A percentile compares a stretch with the other conserved stretches of the same genome.
These are phyloP conservation scores for Paramecium pentaurelia DNA, from an alignment of 73 alveolate genomes.

Conservation along the genomic window DNA sequence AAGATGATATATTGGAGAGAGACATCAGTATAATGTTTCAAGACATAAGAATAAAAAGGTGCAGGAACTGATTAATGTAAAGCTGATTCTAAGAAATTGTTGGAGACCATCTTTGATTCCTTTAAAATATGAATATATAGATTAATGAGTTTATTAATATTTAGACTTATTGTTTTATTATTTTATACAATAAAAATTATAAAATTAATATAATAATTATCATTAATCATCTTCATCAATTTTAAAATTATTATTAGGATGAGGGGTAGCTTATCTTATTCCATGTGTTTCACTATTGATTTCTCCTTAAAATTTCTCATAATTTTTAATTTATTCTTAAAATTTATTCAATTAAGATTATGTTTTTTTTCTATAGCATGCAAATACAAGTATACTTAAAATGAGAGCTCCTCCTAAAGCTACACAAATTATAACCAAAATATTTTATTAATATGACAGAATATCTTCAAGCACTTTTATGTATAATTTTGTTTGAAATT, in stretches of 20 bases:
- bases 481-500: neutral
- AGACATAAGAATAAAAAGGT: neutral
- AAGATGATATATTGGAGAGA: conserved; percentile 19
- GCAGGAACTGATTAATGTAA: neutral
- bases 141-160: neutral
- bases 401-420: neutral
- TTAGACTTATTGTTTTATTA: neutral
- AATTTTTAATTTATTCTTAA: neutral
- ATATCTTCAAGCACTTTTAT: neutral
- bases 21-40: neutral
- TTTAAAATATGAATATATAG: neutral
- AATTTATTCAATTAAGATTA: neutral
- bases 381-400: neutral
- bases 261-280: neutral
- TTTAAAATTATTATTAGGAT: neutral
- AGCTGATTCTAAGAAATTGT: neutral
- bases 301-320: neutral
- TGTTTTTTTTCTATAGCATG: neutral
- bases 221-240: conserved; percentile 12
- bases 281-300: neutral
- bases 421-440: neutral
- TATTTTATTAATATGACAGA: neutral
- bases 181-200: neutral
- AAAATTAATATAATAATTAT: neutral
- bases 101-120: neutral